These are phyloP conservation scores for Penicillium fimorum DNA, from an alignment of 495 filamentous ascomycete genomes.

Conservation along the genomic window DNA sequence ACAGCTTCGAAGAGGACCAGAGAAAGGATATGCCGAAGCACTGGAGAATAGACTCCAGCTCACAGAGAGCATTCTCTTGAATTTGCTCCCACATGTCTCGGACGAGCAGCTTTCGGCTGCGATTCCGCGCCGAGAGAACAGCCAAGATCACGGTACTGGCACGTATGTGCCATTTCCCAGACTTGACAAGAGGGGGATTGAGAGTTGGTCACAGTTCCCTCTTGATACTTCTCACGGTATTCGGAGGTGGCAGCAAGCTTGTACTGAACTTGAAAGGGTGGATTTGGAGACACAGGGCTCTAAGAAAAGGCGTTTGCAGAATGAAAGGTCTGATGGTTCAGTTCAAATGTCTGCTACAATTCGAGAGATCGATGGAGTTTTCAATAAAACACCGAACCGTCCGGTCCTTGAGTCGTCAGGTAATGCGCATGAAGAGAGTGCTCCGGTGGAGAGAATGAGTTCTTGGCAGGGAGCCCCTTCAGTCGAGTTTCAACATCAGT, in stretches of 20 bases:
- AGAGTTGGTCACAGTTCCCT: conserved; percentile 38
- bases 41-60: conserved; percentile 40
- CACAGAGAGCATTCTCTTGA: conserved; percentile 36
- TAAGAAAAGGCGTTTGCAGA: conserved; percentile 2
- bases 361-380: background rate
- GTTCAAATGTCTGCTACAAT: background rate
- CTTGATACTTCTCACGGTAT: conserved; percentile 34
- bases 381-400: background rate
- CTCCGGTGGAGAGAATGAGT: conserved; percentile 15
- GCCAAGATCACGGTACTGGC: background rate
- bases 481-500: conserved; percentile 36
- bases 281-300: background rate
- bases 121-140: conserved; percentile 10
- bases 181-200: conserved; percentile 31
- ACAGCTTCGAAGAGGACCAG: conserved; percentile 39
- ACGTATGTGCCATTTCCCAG: conserved; percentile 27
- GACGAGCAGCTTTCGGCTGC: conserved; percentile 28
- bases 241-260: conserved; percentile 39
- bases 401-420: background rate
- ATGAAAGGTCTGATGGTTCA: background rate
- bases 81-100: conserved; percentile 31
- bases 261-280: conserved; percentile 4
- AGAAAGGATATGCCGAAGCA: conserved; percentile 42
- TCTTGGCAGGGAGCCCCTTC: conserved; percentile 38
- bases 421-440: background rate